phyloP scores from a whole-genome alignment of 768 basidiomycete genomes.

The Pleurotus eryngii region DNA sequence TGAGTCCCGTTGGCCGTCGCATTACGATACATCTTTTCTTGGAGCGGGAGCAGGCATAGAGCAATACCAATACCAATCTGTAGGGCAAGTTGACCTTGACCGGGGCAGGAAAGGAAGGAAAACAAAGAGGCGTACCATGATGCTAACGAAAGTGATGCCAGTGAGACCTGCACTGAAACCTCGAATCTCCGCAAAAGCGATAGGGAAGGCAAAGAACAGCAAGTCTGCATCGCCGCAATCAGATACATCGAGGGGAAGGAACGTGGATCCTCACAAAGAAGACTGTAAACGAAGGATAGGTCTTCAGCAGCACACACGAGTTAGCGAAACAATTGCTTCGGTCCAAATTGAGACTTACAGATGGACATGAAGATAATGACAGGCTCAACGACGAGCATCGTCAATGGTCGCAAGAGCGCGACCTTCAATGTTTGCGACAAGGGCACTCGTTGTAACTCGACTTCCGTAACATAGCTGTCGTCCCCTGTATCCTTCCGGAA shows the following conservation, averaged over 20 bases:
- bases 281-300: slow-evolving; percentile 41
- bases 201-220: slow-evolving; percentile 42
- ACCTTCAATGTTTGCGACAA: slow-evolving; percentile 30
- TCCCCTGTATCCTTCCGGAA: slow-evolving; percentile 39
- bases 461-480: slow-evolving; percentile 29
- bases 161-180: slow-evolving; percentile 36
- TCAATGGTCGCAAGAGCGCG: slow-evolving; percentile 35
- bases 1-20: slow-evolving; percentile 32
- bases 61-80: slow-evolving; percentile 34
- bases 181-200: slow-evolving; percentile 36
- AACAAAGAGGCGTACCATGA: slow-evolving; percentile 27
- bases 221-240: slow-evolving; percentile 21
- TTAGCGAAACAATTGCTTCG: no score
- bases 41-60: slow-evolving; percentile 25
- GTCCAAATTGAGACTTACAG: slow-evolving; percentile 22
- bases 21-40: slow-evolving; percentile 30
- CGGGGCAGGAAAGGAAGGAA: not conserved
- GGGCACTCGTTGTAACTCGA: slow-evolving; percentile 35
- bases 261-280: slow-evolving; percentile 27
- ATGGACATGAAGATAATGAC: slow-evolving; percentile 41
- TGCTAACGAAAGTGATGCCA: slow-evolving; percentile 41
- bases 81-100: not conserved
- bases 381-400: slow-evolving; percentile 42
- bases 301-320: slow-evolving; percentile 17
- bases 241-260: not conserved